A percentile compares a stretch with the other conserved stretches of the same genome.
phyloP scores from a whole-genome alignment of 495 filamentous ascomycete species.

The Penicillium samsonianum region DNA sequence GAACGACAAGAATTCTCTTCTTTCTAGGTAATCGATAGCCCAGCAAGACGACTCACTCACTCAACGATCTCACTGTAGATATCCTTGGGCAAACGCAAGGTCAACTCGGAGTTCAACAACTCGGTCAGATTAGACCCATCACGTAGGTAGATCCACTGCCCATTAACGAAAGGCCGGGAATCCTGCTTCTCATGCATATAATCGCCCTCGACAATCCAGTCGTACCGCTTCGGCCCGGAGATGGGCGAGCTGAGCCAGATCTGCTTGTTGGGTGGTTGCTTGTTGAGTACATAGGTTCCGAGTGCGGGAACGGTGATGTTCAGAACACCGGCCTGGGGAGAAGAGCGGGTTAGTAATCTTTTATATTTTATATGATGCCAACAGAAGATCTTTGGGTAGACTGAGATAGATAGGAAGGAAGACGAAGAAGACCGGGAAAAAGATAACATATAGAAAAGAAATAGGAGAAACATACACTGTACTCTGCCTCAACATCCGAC shows the following conservation, averaged over 20 bases:
- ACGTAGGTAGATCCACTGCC: constrained; percentile 81
- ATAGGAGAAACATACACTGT: constrained; percentile 41
- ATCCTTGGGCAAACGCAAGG: constrained; percentile 42
- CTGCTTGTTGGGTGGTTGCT: constrained; percentile 95
- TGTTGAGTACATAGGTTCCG: constrained; percentile 92
- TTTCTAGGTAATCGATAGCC: constrained; percentile 7
- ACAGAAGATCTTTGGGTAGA: background rate
- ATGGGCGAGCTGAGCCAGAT: constrained; percentile 94
- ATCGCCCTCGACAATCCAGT: constrained; percentile 75
- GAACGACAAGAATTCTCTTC: background rate
- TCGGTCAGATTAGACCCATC: constrained; percentile 75
- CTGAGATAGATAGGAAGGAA: background rate
- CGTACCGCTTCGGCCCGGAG: constrained; percentile 90
- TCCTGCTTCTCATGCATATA: constrained; percentile 74
- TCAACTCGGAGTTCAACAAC: constrained; percentile 69
- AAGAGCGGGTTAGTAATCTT: constrained; percentile 2
- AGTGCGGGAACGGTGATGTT: constrained; percentile 63
- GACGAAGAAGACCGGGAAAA: background rate
- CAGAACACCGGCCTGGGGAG: constrained; percentile 74
- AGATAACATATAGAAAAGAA: background rate
- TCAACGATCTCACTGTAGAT: constrained; percentile 37
- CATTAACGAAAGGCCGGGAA: constrained; percentile 50
- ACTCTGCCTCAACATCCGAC: constrained; percentile 58
- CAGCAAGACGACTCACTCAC: constrained; percentile 5
- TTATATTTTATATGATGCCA: background rate